Evolutionary conservation across 108 stramenopile genomes (phyloP).

Genomic region (Heterococcus sp.): DNA sequence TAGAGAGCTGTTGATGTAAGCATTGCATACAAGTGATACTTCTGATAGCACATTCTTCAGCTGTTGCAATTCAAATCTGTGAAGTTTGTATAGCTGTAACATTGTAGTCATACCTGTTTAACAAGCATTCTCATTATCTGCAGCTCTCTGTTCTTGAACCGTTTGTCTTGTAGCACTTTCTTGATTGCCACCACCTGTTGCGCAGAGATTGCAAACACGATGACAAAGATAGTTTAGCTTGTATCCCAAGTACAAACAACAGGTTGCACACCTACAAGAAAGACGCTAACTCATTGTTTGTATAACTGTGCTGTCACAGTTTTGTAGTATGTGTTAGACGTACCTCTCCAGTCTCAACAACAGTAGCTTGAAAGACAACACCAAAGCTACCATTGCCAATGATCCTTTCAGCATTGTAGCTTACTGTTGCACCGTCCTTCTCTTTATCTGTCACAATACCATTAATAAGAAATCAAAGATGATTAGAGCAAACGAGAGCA

Average conservation of each 20-base stretch:
- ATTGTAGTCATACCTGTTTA: conserved; percentile 60
- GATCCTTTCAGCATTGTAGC: conserved; percentile 91
- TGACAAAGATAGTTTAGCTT: no score
- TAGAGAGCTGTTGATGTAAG: no score
- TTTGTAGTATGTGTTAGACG: no score
- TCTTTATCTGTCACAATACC: no score
- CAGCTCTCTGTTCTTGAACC: conserved; percentile 97
- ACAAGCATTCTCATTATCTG: conserved; percentile 94
- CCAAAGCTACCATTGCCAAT: conserved; percentile 98
- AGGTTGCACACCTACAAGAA: neutral
- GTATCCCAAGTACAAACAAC: neutral
- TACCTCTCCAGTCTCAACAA: conserved; percentile 89
- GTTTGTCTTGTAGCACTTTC: conserved; percentile 86
- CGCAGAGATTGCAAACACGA: no score
- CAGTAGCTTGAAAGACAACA: conserved; percentile 84
- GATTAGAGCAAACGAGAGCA: no score
- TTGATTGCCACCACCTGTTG: conserved; percentile 45
- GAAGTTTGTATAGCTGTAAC: no score
- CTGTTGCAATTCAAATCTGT: no score
- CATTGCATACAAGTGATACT: no score
- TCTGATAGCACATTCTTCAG: no score
- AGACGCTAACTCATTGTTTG: neutral
- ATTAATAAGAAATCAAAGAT: no score
- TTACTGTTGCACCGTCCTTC: conserved; percentile 65
- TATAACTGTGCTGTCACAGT: no score